Percentiles rank a stretch among this genome's conserved stretches.
These are phyloP conservation scores for Botryotinia narcissicola DNA, from an alignment of 2,329 filamentous ascomycete species.

Conservation along the genomic window DNA sequence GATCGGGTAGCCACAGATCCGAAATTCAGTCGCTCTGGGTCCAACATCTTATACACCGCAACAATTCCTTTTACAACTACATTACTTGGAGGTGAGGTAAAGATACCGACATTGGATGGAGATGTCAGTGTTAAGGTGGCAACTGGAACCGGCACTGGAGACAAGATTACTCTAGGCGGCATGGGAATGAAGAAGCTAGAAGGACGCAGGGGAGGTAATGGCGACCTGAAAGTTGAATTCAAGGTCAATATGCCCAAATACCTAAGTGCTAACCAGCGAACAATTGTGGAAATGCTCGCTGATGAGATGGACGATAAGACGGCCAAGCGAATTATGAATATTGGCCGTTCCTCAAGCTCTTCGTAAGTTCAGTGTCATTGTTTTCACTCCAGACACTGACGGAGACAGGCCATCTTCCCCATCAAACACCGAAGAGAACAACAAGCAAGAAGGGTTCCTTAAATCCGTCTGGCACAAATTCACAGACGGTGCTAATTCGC, in stretches of 20 bases:
- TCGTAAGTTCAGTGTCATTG: constrained; percentile 45
- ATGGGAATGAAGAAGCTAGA: constrained; percentile 92
- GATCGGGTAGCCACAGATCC: constrained; percentile 86
- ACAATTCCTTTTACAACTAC: constrained; percentile 90
- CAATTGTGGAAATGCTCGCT: constrained; percentile 90
- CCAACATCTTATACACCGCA: constrained; percentile 90
- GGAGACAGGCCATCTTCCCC: constrained; percentile 21
- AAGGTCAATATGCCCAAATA: constrained; percentile 95
- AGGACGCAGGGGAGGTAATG: constrained; percentile 62
- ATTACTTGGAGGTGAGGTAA: constrained; percentile 84
- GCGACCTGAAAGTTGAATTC: constrained; percentile 92
- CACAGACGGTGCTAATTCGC: constrained; percentile 56
- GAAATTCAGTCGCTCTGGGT: constrained; percentile 83
- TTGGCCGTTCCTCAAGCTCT: constrained; percentile 52
- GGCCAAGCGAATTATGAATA: constrained; percentile 89
- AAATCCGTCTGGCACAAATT: constrained; percentile 92
- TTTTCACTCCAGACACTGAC: constrained; percentile 23
- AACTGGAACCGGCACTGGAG: constrained; percentile 88
- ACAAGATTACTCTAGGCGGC: constrained; percentile 82
- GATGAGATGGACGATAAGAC: constrained; percentile 94
- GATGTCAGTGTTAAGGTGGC: constrained; percentile 87
- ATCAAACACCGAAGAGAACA: constrained; percentile 43
- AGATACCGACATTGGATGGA: constrained; percentile 84
- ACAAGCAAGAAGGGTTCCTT: constrained; percentile 83
- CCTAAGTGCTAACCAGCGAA: constrained; percentile 84